A percentile compares a stretch with the other conserved stretches of the same genome.
phyloP scores from a whole-genome alignment of 202 grass and related monocot genomes.

The Schoenoplectus tabernaemontani region DNA sequence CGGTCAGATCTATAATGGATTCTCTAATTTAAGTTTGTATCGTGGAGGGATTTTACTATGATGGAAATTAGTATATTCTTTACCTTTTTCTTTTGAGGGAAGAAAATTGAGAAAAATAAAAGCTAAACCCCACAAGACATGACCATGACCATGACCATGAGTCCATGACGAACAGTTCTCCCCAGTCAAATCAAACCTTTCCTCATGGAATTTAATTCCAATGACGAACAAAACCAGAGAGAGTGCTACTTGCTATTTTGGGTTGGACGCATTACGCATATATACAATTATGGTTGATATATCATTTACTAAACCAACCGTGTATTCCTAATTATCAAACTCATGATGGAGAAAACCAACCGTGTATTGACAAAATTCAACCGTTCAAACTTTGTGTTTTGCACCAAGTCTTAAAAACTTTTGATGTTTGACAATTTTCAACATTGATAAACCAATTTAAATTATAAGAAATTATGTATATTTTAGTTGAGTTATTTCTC shows the following conservation, averaged over 20 bases:
- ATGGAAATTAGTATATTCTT: background rate
- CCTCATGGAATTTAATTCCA: background rate
- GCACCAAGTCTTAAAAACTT: no score
- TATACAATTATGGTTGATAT: background rate
- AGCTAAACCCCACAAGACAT: background rate
- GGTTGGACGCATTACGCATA: background rate
- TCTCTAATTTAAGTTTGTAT: background rate
- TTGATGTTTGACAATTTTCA: no score
- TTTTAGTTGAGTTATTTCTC: no score
- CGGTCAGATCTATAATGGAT: background rate
- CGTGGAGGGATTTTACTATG: background rate
- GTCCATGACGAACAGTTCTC: background rate
- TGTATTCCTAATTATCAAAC: no score
- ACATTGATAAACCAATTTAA: no score
- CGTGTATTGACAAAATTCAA: no score
- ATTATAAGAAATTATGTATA: no score
- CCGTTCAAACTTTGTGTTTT: no score
- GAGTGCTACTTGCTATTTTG: background rate
- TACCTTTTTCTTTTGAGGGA: background rate
- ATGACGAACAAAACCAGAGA: background rate
- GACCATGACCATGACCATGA: background rate
- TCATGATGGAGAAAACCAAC: no score
- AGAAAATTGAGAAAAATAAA: conserved; percentile 6
- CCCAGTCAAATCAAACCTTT: conserved; percentile 2
- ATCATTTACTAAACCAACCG: no score